Percentiles rank a stretch among this genome's conserved stretches.
These are phyloP conservation scores for Trypanosoma avium DNA, from an alignment of 208 protist species.

Conservation along the genomic window DNA sequence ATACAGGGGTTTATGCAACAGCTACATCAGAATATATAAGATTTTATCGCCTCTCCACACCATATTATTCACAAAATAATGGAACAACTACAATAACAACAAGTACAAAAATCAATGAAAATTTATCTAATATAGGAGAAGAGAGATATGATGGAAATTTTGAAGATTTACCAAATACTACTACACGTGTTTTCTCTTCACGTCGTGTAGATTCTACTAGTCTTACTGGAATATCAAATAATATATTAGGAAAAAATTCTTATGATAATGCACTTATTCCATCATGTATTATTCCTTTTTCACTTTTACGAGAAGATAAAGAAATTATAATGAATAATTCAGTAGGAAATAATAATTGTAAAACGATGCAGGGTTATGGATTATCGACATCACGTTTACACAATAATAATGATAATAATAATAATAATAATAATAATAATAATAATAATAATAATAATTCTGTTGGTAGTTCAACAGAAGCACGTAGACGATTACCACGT, in stretches of 20 bases:
- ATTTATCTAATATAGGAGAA: no score
- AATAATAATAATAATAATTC: neutral
- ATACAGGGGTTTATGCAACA: conserved; percentile 66
- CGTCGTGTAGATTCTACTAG: no score
- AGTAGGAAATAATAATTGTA: no score
- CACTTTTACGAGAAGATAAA: neutral
- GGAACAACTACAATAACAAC: neutral
- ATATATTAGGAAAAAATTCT: no score
- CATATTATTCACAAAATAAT: neutral
- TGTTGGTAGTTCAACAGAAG: neutral
- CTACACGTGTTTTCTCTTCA: no score
- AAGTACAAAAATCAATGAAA: neutral
- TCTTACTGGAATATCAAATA: neutral
- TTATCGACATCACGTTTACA: neutral
- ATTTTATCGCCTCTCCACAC: conserved; percentile 39
- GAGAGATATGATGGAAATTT: no score
- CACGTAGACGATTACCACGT: conserved; percentile 16
- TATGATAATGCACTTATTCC: conserved; percentile 1
- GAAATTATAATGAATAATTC: neutral
- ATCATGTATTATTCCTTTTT: conserved; percentile 10
- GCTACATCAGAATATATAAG: conserved; percentile 38
- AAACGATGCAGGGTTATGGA: no score
- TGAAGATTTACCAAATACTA: no score
- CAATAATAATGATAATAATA: neutral
- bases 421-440: neutral